Conservation (phyloP, 345 rosid species). For the Salix suchowensis region DNA sequence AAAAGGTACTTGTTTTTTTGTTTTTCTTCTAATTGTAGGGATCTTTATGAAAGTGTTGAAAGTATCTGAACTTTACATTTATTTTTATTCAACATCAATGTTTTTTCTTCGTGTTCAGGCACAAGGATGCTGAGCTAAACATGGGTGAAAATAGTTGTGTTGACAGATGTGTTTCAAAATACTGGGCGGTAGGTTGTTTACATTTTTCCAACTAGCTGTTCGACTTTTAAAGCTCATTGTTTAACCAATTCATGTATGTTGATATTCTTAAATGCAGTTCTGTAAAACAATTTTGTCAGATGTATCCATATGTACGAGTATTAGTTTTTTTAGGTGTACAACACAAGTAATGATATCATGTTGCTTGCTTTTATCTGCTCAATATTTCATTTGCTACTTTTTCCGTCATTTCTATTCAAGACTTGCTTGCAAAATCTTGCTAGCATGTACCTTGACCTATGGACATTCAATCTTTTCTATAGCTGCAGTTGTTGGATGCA, state of each 20-base stretch:
- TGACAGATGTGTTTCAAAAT: constrained; percentile 93
- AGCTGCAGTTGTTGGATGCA: not conserved
- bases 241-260: not conserved
- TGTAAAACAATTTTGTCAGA: not conserved
- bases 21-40: not conserved
- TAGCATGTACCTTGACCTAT: too few species aligned
- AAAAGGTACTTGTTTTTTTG: constrained; percentile 48
- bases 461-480: not conserved
- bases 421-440: not conserved
- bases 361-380: not conserved
- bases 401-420: not conserved
- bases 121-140: constrained; percentile 88
- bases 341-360: not conserved
- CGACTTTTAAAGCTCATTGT: not conserved
- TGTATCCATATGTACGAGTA: not conserved
- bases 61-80: not conserved
- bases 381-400: not conserved
- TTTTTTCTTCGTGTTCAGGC: constrained; percentile 39
- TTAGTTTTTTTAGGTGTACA: not conserved
- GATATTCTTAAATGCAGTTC: not conserved
- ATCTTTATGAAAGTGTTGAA: not conserved
- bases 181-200: constrained; percentile 65
- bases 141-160: constrained; percentile 99
- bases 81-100: not conserved
- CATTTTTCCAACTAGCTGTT: not conserved